These are phyloP conservation scores for Exsudoporus frostii DNA, from an alignment of 768 basidiomycete species.

Conservation along the genomic window DNA sequence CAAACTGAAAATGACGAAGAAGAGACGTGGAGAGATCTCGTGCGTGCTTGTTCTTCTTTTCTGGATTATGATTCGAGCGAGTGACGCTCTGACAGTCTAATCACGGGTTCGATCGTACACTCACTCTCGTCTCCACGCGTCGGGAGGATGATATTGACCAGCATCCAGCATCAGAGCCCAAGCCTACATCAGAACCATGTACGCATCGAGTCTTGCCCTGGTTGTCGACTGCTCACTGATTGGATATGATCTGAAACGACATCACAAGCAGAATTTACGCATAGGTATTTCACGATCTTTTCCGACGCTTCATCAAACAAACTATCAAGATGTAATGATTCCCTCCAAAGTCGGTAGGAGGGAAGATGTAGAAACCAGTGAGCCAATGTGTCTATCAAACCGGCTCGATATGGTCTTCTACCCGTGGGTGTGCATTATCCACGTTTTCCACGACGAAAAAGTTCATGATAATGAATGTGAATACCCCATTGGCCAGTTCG, in stretches of 20 bases:
- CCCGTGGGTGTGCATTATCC: constrained; percentile 1
- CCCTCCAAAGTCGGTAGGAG: neutral
- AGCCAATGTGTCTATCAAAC: constrained; percentile 6
- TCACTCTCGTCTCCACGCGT: constrained; percentile 56
- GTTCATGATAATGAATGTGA: constrained; percentile 2
- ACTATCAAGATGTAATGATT: constrained; percentile 15
- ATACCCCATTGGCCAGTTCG: constrained; percentile 1
- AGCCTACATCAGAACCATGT: constrained; percentile 21
- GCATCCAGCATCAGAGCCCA: constrained; percentile 7
- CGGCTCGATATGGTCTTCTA: constrained; percentile 6
- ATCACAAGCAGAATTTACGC: constrained; percentile 18
- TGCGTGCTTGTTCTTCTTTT: constrained; percentile 33
- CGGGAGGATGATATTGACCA: constrained; percentile 45
- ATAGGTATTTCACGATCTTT: constrained; percentile 1
- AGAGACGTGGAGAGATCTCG: constrained; percentile 82
- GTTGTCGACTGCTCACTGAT: neutral
- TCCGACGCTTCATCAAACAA: constrained; percentile 8
- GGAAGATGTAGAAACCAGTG: constrained; percentile 5
- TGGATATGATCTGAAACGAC: neutral
- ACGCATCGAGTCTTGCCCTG: neutral
- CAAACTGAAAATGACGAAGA: constrained; percentile 82
- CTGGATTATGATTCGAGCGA: constrained; percentile 1
- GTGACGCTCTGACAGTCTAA: constrained; percentile 44
- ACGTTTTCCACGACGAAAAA: constrained; percentile 1
- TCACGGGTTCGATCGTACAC: constrained; percentile 71